phyloP scores from a whole-genome alignment of 371 early-diverging fungal species.

The Mortierella sp. region DNA sequence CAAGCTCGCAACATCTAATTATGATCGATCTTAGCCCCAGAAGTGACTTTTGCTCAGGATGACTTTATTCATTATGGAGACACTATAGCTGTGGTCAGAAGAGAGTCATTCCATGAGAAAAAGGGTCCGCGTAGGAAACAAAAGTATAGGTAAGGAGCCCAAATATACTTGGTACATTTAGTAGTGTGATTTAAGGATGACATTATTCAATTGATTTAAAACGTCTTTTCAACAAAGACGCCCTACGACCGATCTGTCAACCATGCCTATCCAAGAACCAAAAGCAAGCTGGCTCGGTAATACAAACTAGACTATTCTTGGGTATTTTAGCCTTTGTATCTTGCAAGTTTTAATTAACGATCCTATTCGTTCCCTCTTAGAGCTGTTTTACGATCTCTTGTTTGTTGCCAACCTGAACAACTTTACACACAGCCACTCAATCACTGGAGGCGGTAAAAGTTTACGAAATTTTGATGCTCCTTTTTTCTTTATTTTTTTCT shows the following conservation, averaged over 20 bases:
- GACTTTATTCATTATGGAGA: constrained; percentile 34
- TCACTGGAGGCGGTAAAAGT: constrained; percentile 60
- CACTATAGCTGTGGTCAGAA: constrained; percentile 61
- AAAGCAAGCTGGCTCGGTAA: constrained; percentile 49
- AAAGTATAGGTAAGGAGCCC: constrained; percentile 27
- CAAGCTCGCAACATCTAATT: background rate
- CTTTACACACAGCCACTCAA: constrained; percentile 70
- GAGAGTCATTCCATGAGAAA: constrained; percentile 45
- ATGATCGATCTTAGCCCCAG: constrained; percentile 39
- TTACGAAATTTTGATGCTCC: background rate
- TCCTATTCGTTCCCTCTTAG: constrained; percentile 27
- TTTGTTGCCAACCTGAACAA: constrained; percentile 70
- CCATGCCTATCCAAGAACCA: constrained; percentile 41
- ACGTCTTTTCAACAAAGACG: constrained; percentile 4
- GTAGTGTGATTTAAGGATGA: background rate
- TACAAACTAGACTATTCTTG: background rate
- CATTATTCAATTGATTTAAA: background rate
- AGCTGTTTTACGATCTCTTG: constrained; percentile 71
- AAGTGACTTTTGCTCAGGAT: constrained; percentile 34
- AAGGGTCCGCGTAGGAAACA: constrained; percentile 35
- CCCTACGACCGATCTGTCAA: constrained; percentile 25
- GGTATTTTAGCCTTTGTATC: background rate
- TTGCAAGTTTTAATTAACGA: background rate
- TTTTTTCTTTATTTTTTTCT: background rate
- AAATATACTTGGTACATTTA: no score